Base-by-base conservation (phyloP, 2,329 filamentous ascomycete species). In the Pseudogymnoascus sp. region DNA sequence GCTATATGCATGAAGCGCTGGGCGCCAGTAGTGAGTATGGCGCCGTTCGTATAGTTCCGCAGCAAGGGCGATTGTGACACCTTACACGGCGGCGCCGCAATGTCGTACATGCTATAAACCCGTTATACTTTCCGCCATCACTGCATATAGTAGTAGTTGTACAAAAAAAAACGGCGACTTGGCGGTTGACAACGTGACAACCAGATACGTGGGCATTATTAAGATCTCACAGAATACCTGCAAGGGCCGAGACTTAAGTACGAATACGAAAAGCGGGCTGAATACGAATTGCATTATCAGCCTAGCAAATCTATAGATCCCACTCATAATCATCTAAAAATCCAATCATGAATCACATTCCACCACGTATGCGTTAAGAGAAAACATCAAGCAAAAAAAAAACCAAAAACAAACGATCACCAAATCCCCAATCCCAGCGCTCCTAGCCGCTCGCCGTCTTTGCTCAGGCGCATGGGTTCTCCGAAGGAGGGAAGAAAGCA, bases 281-380 rank as follows among this genome's bases (percentile, higher is more conserved):
- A 57, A 57, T 19, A 57, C 28, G 28, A 57, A 57, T 57, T 57
- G 50, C 28, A 57, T 57, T 57, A 15, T 57, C 50, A 57, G 50
- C 50, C 21, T 28, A 33, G 50, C 50, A 57, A 57, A 57, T 57
- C 50, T 57, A 57, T 57, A 57, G 50, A 19, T 33, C 50, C 50
- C 50, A 57, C 50, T 57, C 50, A 57, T 57, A 57, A 57, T 57
- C 50, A 57, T 57, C 28, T 57, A 57, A 57, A 57, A 57, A 21
- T 57, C 50, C 50, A 57, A 57, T 57, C 50, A 57, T 57, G 50
- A 57, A 57, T 57, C 50, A 35, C 50, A 57, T 57, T 57, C 50
- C 50, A 21, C 28, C 50, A 2, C 28, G 17, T 57, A 57, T 57
- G 50, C 50, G 50, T 33, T 33, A 57, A 57, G 8, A 13, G 9